phyloP scores from a whole-genome alignment of 2,329 filamentous ascomycete genomes.

The Beauveria varroae region DNA sequence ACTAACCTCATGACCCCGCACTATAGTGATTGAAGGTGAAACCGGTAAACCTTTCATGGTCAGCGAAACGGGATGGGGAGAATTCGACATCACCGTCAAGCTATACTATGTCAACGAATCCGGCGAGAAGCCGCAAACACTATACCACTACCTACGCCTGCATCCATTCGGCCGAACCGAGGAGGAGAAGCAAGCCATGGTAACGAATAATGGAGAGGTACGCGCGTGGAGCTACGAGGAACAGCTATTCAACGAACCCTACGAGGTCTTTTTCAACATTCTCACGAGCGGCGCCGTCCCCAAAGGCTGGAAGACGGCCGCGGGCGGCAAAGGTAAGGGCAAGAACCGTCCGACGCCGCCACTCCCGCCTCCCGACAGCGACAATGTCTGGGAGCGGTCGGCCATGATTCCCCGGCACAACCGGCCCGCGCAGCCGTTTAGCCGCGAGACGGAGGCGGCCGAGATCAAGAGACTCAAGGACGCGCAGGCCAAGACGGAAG shows the following conservation, averaged over 20 bases:
- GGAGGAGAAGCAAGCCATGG: slow-evolving; percentile 57
- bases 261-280: slow-evolving; percentile 82
- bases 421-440: slow-evolving; percentile 64
- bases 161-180: slow-evolving; percentile 85
- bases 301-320: slow-evolving; percentile 31
- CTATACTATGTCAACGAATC: slow-evolving; percentile 86
- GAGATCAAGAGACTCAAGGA: slow-evolving; percentile 55
- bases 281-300: slow-evolving; percentile 66
- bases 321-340: slow-evolving; percentile 42
- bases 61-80: slow-evolving; percentile 92
- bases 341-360: slow-evolving; percentile 34
- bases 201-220: slow-evolving; percentile 54
- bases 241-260: slow-evolving; percentile 95
- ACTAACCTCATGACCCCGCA: not conserved
- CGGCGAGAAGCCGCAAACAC: slow-evolving; percentile 88
- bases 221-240: slow-evolving; percentile 83
- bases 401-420: slow-evolving; percentile 67
- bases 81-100: slow-evolving; percentile 94
- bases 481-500: slow-evolving; percentile 56
- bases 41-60: slow-evolving; percentile 68
- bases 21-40: slow-evolving; percentile 61
- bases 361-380: slow-evolving; percentile 30
- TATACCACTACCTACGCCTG: slow-evolving; percentile 86
- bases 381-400: slow-evolving; percentile 56
- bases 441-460: slow-evolving; percentile 58